Percentiles rank a stretch among this genome's conserved stretches.
phyloP scores from a whole-genome alignment of 2,329 filamentous ascomycete species.

The Pseudogymnoascus sp. region DNA sequence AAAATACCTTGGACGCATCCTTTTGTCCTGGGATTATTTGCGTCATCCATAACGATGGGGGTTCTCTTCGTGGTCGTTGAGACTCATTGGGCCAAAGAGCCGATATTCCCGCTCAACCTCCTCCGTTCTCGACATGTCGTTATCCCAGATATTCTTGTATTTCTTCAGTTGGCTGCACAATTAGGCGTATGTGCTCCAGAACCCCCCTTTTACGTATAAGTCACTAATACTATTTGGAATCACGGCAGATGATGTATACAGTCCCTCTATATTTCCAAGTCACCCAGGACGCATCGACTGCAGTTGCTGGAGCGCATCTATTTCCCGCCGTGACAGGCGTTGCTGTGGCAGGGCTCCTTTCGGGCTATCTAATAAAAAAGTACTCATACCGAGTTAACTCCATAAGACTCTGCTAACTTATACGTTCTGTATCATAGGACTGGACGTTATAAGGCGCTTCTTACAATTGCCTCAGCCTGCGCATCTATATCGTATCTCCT shows the following conservation, averaged over 20 bases:
- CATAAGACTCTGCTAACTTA: background rate
- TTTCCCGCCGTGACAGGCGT: conserved; percentile 64
- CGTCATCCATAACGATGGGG: conserved; percentile 24
- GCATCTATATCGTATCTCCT: conserved; percentile 45
- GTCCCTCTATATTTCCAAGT: conserved; percentile 66
- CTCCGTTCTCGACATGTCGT: conserved; percentile 46
- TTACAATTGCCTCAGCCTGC: conserved; percentile 43
- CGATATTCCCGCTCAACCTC: conserved; percentile 51
- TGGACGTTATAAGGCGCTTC: conserved; percentile 50
- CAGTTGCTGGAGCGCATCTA: conserved; percentile 52
- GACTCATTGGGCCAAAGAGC: conserved; percentile 41
- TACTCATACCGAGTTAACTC: conserved; percentile 14
- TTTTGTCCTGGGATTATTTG: conserved; percentile 29
- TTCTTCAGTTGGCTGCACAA: conserved; percentile 51
- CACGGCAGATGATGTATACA: conserved; percentile 50
- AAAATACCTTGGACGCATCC: conserved; percentile 33
- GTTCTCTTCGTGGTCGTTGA: conserved; percentile 28
- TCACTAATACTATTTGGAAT: conserved; percentile 1
- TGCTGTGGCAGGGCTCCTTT: conserved; percentile 53
- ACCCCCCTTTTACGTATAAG: background rate
- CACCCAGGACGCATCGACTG: conserved; percentile 49
- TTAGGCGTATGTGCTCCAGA: conserved; percentile 38
- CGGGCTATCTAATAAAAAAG: conserved; percentile 49
- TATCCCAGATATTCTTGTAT: conserved; percentile 44
- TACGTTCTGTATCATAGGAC: conserved; percentile 34